Percentiles rank a stretch among this genome's conserved stretches.
These are phyloP conservation scores for Penicillium cinerascens DNA, from an alignment of 495 filamentous ascomycete genomes.

Conservation along the genomic window DNA sequence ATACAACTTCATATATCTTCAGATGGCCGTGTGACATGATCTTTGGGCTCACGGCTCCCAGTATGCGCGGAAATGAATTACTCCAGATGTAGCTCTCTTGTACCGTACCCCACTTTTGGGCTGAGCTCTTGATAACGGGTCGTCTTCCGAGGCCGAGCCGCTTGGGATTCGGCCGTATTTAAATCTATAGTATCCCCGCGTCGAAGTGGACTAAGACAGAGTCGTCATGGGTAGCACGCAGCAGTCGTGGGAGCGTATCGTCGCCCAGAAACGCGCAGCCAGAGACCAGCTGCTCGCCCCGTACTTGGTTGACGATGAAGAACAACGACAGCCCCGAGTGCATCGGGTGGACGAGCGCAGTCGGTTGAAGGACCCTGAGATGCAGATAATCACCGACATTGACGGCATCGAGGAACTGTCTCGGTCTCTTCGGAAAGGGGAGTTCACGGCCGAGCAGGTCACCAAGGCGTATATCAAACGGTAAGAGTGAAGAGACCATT, in stretches of 20 bases:
- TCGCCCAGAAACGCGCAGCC: slow-evolving; percentile 27
- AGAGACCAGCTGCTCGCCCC: slow-evolving; percentile 28
- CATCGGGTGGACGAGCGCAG: slow-evolving; percentile 23
- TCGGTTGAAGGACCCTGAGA: slow-evolving; percentile 18
- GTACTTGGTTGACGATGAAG: slow-evolving; percentile 27
- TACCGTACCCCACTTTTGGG: not conserved
- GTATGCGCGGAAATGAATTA: not conserved
- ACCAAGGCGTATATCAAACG: slow-evolving; percentile 47
- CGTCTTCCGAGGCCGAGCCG: not conserved
- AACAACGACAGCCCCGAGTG: slow-evolving; percentile 23
- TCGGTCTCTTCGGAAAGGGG: slow-evolving; percentile 30
- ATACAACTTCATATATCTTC: not conserved
- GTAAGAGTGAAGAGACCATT: slow-evolving; percentile 22
- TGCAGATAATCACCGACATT: slow-evolving; percentile 39
- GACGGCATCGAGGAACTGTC: slow-evolving; percentile 35
- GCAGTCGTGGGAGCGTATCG: slow-evolving; percentile 31
- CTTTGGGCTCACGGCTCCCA: not conserved
- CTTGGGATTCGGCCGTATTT: not conserved
- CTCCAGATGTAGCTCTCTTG: not conserved
- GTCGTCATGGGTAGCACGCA: slow-evolving; percentile 3
- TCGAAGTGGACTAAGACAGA: not conserved
- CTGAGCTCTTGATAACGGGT: slow-evolving; percentile 13
- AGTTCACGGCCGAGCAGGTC: slow-evolving; percentile 42
- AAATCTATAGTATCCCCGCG: not conserved
- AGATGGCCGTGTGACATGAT: not conserved